Percentiles rank a stretch among this genome's conserved stretches.
phyloP scores from a whole-genome alignment of 192 early-diverging fungal genomes.

The Dissophora globulifera region DNA sequence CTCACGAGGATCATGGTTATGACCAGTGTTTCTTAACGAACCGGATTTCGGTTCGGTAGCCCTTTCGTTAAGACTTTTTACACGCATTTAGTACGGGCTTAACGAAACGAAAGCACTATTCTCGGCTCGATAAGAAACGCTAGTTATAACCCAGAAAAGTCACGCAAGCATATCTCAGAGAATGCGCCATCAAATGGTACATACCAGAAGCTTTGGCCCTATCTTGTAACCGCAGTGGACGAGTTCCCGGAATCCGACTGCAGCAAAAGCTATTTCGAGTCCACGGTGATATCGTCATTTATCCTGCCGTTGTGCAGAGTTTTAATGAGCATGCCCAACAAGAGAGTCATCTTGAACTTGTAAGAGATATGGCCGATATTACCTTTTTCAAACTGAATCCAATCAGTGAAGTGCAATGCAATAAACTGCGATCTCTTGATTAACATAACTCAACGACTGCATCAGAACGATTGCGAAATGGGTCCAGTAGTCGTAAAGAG shows the following conservation, averaged over 20 bases:
- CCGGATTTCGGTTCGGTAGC: too few species aligned
- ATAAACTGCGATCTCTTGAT: constrained; percentile 2
- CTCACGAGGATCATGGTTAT: too few species aligned
- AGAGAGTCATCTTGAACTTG: constrained; percentile 38
- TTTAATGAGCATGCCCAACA: constrained; percentile 17
- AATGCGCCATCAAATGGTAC: constrained; percentile 4
- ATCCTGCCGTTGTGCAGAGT: constrained; percentile 39
- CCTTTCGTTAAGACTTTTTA: too few species aligned
- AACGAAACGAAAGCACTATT: too few species aligned
- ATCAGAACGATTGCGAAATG: constrained; percentile 17
- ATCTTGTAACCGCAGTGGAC: constrained; percentile 10
- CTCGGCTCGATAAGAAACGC: too few species aligned
- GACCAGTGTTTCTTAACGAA: too few species aligned
- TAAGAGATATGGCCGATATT: constrained; percentile 17
- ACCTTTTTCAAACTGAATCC: constrained; percentile 10
- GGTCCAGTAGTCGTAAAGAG: constrained; percentile 19
- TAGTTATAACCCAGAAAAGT: too few species aligned
- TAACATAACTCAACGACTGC: constrained; percentile 9
- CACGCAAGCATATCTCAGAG: constrained; percentile 18
- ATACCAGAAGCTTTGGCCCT: constrained; percentile 21
- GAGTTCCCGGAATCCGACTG: constrained; percentile 27
- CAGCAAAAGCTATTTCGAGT: constrained; percentile 21
- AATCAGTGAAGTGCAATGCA: background rate
- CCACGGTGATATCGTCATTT: constrained; percentile 28
- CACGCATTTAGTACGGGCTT: too few species aligned